A percentile compares a stretch with the other conserved stretches of the same genome.
phyloP scores from a whole-genome alignment of 129 eudicot genomes.

The Ambrosia artemisiifolia region DNA sequence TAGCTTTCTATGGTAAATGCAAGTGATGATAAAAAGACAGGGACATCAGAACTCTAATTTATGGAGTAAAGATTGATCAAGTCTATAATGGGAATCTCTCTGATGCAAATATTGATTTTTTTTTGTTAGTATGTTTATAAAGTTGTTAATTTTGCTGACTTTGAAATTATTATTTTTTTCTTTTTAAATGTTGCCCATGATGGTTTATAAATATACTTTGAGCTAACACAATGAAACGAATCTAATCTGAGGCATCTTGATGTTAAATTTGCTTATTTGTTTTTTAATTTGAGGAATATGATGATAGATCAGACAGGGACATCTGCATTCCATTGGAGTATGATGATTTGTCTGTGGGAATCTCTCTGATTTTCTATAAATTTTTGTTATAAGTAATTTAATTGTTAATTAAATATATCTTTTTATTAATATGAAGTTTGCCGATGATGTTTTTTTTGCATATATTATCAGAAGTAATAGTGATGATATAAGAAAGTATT shows the following conservation, averaged over 20 bases:
- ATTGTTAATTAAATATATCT: too few relatives aligned
- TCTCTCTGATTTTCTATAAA: conserved; percentile 61
- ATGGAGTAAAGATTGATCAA: conserved; percentile 20
- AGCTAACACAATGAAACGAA: conserved; percentile 46
- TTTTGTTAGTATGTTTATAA: too few relatives aligned
- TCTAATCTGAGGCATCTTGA: conserved; percentile 52
- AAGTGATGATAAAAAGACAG: conserved; percentile 37
- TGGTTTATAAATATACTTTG: conserved; percentile 78
- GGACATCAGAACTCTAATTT: conserved; percentile 34
- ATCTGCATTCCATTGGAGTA: conserved; percentile 48
- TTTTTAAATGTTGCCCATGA: conserved; percentile 39
- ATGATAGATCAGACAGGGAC: conserved; percentile 87
- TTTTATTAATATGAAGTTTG: background rate
- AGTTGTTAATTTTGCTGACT: background rate
- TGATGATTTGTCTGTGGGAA: conserved; percentile 86
- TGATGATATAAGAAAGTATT: conserved; percentile 56
- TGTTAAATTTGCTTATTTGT: too few relatives aligned
- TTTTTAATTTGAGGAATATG: conserved; percentile 7
- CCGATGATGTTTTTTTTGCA: conserved; percentile 48
- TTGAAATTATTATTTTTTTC: too few relatives aligned
- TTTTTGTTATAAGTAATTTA: background rate
- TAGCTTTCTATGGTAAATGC: background rate
- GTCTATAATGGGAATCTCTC: conserved; percentile 45
- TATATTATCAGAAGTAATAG: conserved; percentile 43
- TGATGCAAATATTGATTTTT: conserved; percentile 17